Conservation (phyloP, 2,329 filamentous ascomycete genomes). For the Alternaria burnsii region DNA sequence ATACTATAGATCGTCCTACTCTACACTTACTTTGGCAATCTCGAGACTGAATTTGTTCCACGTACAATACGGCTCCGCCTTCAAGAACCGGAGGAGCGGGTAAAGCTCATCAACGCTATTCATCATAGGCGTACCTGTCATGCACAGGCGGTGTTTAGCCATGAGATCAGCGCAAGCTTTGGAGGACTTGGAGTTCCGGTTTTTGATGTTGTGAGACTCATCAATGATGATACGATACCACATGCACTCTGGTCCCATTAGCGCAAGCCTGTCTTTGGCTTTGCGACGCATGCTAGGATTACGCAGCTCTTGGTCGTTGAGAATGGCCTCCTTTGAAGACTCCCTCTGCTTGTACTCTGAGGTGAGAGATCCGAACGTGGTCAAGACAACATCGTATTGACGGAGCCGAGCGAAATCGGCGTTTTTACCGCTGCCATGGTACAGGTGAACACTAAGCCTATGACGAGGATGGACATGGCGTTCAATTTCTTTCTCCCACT, state of each 20-base stretch:
- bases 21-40: slow-evolving; percentile 54
- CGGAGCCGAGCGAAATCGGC: slow-evolving; percentile 67
- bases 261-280: slow-evolving; percentile 36
- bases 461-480: slow-evolving; percentile 70
- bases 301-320: slow-evolving; percentile 54
- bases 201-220: slow-evolving; percentile 84
- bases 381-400: slow-evolving; percentile 77
- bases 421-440: slow-evolving; percentile 69
- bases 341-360: slow-evolving; percentile 71
- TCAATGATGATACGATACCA: slow-evolving; percentile 76
- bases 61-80: slow-evolving; percentile 76
- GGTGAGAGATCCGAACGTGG: slow-evolving; percentile 77
- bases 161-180: slow-evolving; percentile 67
- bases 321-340: slow-evolving; percentile 58
- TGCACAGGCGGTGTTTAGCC: slow-evolving; percentile 72
- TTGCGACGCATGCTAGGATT: slow-evolving; percentile 28
- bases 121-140: slow-evolving; percentile 90
- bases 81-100: slow-evolving; percentile 78
- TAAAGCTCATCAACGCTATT: slow-evolving; percentile 81
- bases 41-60: slow-evolving; percentile 69
- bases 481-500: slow-evolving; percentile 84
- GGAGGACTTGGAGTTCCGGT: slow-evolving; percentile 69
- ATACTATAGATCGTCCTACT: neutral
- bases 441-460: slow-evolving; percentile 70
- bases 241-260: slow-evolving; percentile 67